phyloP scores from a whole-genome alignment of 306 rosid species.

The Sindora glabra region DNA sequence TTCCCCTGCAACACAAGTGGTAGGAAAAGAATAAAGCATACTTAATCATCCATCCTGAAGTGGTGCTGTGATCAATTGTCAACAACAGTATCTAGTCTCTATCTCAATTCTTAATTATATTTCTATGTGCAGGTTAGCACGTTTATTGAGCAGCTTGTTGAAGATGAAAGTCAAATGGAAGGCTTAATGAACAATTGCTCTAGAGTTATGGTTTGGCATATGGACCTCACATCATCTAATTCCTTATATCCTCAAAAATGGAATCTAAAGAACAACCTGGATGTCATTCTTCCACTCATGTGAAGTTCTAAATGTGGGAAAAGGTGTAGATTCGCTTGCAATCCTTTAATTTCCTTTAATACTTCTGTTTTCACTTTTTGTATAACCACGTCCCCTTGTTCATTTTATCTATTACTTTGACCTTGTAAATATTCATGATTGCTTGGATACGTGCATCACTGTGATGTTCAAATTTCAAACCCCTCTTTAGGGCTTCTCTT shows the following conservation, averaged over 20 bases:
- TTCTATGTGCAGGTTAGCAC: slow-evolving; percentile 56
- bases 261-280: slow-evolving; percentile 49
- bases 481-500: too few relatives aligned
- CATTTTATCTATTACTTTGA: too few relatives aligned
- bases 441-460: too few relatives aligned
- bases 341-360: too few relatives aligned
- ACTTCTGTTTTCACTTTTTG: too few relatives aligned
- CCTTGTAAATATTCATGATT: too few relatives aligned
- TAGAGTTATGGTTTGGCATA: slow-evolving; percentile 72
- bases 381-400: too few relatives aligned
- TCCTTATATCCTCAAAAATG: slow-evolving; percentile 53
- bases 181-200: slow-evolving; percentile 60
- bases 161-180: slow-evolving; percentile 95
- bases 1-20: background rate
- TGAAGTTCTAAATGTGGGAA: slow-evolving; percentile 22
- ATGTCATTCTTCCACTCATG: slow-evolving; percentile 40
- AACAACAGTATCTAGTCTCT: background rate
- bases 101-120: slow-evolving; percentile 12
- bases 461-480: too few relatives aligned
- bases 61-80: background rate
- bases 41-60: background rate
- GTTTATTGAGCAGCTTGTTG: slow-evolving; percentile 72
- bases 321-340: slow-evolving; percentile 16
- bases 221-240: slow-evolving; percentile 34
- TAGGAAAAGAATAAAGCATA: background rate